A percentile compares a stretch with the other conserved stretches of the same genome.
These are phyloP conservation scores for Ciborinia camelliae DNA, from an alignment of 2,329 filamentous ascomycete genomes.

Conservation along the genomic window DNA sequence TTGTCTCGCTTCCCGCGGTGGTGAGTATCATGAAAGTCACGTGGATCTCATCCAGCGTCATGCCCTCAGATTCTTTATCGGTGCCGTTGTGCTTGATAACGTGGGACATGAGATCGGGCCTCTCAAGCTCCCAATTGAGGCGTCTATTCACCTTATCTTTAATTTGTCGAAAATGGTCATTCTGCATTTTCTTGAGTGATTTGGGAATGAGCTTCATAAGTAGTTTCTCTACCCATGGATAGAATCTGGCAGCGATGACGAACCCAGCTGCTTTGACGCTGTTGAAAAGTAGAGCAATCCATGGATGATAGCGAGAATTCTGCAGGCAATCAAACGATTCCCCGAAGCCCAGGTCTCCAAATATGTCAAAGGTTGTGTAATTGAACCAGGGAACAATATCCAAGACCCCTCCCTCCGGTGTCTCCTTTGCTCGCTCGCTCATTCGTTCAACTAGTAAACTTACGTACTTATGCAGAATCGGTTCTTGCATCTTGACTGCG, in stretches of 20 bases:
- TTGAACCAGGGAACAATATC: constrained; percentile 39
- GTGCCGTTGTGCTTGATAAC: constrained; percentile 9
- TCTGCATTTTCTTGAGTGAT: background rate
- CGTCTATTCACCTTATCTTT: background rate
- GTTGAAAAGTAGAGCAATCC: constrained; percentile 11
- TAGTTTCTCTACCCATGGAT: background rate
- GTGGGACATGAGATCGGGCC: background rate
- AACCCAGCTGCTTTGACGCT: constrained; percentile 22
- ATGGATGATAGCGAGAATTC: constrained; percentile 12
- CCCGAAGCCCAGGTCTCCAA: constrained; percentile 45
- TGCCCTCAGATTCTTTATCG: background rate
- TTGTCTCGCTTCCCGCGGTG: constrained; percentile 11
- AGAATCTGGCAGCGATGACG: background rate
- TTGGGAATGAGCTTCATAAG: constrained; percentile 3
- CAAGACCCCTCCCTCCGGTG: constrained; percentile 11
- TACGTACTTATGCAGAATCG: constrained; percentile 24
- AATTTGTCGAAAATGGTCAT: constrained; percentile 3
- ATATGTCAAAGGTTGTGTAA: constrained; percentile 40
- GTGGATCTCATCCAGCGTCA: constrained; percentile 14
- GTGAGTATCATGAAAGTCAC: background rate
- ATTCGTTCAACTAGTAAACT: constrained; percentile 12
- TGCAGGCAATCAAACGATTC: constrained; percentile 41
- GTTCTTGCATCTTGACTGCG: constrained; percentile 35
- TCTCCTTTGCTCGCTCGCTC: background rate
- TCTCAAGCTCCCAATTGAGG: constrained; percentile 1